These are phyloP conservation scores for Cercospora janseana DNA, from an alignment of 2,329 filamentous ascomycete species.

Conservation along the genomic window DNA sequence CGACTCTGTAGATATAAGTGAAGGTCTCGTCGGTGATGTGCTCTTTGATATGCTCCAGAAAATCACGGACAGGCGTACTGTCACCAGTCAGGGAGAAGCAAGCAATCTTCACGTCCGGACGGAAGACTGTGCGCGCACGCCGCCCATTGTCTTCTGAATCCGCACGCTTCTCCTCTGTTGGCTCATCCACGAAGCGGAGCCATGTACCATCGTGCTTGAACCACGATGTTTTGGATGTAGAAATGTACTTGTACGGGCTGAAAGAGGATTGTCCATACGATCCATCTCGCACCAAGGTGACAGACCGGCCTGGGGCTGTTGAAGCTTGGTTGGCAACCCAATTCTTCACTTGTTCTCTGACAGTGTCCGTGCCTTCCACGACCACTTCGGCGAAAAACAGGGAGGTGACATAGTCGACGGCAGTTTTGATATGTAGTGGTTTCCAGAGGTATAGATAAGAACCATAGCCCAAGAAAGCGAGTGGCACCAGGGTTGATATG, in stretches of 20 bases:
- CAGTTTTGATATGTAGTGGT: background rate
- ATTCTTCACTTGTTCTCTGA: conserved; percentile 40
- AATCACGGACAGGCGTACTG: conserved; percentile 37
- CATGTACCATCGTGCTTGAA: conserved; percentile 6
- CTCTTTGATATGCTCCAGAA: conserved; percentile 48
- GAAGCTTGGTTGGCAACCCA: conserved; percentile 36
- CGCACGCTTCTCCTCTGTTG: background rate
- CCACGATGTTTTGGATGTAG: conserved; percentile 3
- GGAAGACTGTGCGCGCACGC: background rate
- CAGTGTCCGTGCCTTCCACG: conserved; percentile 40
- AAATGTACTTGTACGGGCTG: conserved; percentile 7
- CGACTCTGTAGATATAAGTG: conserved; percentile 23
- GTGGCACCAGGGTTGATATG: conserved; percentile 10
- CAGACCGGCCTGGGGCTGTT: background rate
- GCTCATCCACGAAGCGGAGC: conserved; percentile 7
- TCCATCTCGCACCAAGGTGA: background rate
- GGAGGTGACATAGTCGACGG: conserved; percentile 29
- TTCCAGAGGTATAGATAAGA: conserved; percentile 16
- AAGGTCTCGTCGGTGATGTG: conserved; percentile 35
- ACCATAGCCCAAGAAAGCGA: conserved; percentile 17
- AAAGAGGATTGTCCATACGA: background rate
- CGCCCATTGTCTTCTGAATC: background rate
- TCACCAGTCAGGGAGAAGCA: conserved; percentile 28
- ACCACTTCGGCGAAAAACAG: conserved; percentile 39
- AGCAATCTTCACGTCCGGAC: conserved; percentile 21